Evolutionary conservation across 139 green algal genomes (phyloP).

Genomic region (Tetradesmus obliquus): DNA sequence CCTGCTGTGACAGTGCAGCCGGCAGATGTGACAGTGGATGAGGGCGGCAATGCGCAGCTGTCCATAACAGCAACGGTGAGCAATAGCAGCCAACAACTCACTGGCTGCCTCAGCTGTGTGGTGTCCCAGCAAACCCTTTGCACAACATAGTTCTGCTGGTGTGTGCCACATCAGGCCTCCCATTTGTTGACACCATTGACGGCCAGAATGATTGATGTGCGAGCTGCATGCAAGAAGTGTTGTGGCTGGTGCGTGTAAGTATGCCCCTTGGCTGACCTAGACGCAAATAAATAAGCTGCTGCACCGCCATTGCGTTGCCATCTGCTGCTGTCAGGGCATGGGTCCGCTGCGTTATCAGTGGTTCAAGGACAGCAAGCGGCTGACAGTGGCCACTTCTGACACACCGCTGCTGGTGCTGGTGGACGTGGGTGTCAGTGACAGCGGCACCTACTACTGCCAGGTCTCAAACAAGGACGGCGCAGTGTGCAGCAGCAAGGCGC

Average conservation of each 20-base stretch:
- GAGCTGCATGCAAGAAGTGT: no score
- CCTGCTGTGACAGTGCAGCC: slow-evolving; percentile 57
- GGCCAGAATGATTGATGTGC: no score
- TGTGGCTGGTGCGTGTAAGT: no score
- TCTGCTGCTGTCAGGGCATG: slow-evolving; percentile 48
- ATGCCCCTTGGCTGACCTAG: no score
- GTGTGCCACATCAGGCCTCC: not conserved
- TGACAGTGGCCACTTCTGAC: slow-evolving; percentile 59
- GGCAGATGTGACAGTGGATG: slow-evolving; percentile 41
- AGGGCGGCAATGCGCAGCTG: slow-evolving; percentile 57
- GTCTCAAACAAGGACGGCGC: slow-evolving; percentile 68
- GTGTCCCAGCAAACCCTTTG: not conserved
- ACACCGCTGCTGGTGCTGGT: slow-evolving; percentile 58
- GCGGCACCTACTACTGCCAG: slow-evolving; percentile 52
- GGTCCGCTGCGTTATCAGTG: slow-evolving; percentile 69
- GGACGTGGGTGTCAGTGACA: slow-evolving; percentile 47
- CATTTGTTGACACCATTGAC: not conserved
- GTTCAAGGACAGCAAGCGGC: slow-evolving; percentile 62
- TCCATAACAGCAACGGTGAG: slow-evolving; percentile 58
- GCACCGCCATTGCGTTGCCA: not conserved
- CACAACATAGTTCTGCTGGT: not conserved
- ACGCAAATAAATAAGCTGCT: not conserved
- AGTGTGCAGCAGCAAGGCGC: slow-evolving; percentile 48
- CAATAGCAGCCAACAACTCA: not conserved
- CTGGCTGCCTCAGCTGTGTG: not conserved